Evolutionary conservation across 352 stramenopile genomes (phyloP).

Genomic region (Aphanomyces astaci): DNA sequence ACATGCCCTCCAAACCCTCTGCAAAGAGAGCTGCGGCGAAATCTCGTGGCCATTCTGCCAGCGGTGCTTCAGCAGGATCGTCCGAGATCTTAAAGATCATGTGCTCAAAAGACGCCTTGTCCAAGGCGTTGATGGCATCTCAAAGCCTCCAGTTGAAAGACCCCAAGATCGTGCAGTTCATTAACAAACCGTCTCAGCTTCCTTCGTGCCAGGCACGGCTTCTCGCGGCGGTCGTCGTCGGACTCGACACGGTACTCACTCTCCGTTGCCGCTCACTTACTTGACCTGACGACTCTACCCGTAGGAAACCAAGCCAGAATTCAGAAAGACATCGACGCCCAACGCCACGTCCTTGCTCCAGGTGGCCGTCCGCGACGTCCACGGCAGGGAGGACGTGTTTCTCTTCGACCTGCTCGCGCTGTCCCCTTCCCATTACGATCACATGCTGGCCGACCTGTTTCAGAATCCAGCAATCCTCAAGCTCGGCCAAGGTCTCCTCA

Average conservation of each 20-base stretch:
- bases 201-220: slow-evolving; percentile 41
- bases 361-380: slow-evolving; percentile 47
- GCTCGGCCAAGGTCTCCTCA: slow-evolving; percentile 53
- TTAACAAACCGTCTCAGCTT: neutral
- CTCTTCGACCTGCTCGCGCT: slow-evolving; percentile 60
- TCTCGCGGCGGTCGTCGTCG: slow-evolving; percentile 42
- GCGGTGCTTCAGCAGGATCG: neutral
- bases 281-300: neutral
- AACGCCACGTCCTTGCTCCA: slow-evolving; percentile 55
- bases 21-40: neutral
- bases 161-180: neutral
- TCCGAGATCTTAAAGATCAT: neutral
- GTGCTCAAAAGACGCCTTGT: neutral
- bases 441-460: slow-evolving; percentile 45
- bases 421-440: slow-evolving; percentile 50
- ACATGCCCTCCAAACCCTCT: neutral
- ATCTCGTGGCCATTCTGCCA: neutral
- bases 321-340: slow-evolving; percentile 29
- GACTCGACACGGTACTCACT: slow-evolving; percentile 52
- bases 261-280: too few species aligned
- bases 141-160: neutral
- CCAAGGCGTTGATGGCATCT: neutral
- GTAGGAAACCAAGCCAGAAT: slow-evolving; percentile 61
- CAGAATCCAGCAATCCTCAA: slow-evolving; percentile 59
- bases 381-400: slow-evolving; percentile 55